Evolutionary conservation across 2,329 filamentous ascomycete genomes (phyloP), one percentile per base, ranked within the genome.

Genomic region (Sporothrix euskadiensis): DNA sequence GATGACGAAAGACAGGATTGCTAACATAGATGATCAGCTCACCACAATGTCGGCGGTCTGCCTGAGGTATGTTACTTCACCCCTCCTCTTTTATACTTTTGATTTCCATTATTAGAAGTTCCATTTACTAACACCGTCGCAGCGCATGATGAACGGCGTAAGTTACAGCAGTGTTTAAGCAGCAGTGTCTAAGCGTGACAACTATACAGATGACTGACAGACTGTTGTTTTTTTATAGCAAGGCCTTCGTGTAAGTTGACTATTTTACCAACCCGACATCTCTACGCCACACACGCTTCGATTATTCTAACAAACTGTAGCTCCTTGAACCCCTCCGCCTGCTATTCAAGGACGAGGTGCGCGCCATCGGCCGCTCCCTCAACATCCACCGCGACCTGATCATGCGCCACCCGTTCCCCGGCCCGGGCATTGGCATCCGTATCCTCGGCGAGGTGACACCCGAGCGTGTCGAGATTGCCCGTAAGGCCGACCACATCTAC

Each of bases 361-460:
- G 92, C 83, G 86, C 76, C 1, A 83, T 94, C 4, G 92, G 92
- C 47, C 88, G 88, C 19, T 85, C 92, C 75, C 85, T 94, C 3
- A 89, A 90, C 35, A 92, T 94, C 74, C 86, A 89, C 69, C 86
- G 92, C 75, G 88, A 92, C n/a, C 88, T 95, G 8, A 90, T 95
- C 72, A 92, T 90, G 88, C 85, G 92, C 44, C 92, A 80, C 73
- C 79, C 79, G 47, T 80, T 80, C 77, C 79, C 79, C 10, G 79
- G 79, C 26, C 82, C 85, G 0, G 87, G 83, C 70, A 89, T 97
- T 75, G 93, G 88, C 16, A 92, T 96, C 77, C 88, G 93, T 71
- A 91, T 97, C 74, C 84, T 97, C 0, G 94, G 94, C 49, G 94
- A 97, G 77, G 90, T 97, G 16, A 97, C 93, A 0, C 87, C 86